Percentiles rank a stretch among this genome's conserved stretches.
These are phyloP conservation scores for Starmerella vitae DNA, from an alignment of 805 yeast species.

Conservation along the genomic window DNA sequence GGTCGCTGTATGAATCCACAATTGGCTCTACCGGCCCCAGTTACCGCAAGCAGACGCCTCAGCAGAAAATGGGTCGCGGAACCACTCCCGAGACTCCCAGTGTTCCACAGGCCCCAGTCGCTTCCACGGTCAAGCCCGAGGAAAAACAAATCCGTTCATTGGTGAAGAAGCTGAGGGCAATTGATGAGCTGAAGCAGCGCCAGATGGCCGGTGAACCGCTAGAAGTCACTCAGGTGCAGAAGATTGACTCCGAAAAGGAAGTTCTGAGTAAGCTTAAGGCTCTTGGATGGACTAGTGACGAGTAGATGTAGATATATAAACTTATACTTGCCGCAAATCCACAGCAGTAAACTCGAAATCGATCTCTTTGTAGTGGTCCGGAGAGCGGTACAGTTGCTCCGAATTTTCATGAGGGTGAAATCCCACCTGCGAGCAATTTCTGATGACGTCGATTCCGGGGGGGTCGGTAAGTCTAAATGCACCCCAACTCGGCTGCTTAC, in stretches of 20 bases:
- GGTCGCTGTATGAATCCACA: constrained; percentile 21
- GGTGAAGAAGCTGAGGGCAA: constrained; percentile 89
- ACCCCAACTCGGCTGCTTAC: constrained; percentile 37
- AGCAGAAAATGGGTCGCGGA: neutral
- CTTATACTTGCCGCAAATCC: constrained; percentile 32
- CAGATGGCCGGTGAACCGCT: constrained; percentile 70
- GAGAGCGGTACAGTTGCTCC: constrained; percentile 32
- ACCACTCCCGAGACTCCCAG: constrained; percentile 39
- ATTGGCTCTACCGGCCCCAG: constrained; percentile 3
- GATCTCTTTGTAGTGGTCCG: constrained; percentile 16
- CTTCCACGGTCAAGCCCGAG: constrained; percentile 40
- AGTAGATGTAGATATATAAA: constrained; percentile 20
- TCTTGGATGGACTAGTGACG: constrained; percentile 50
- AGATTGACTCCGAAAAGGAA: constrained; percentile 73
- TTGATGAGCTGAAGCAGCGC: constrained; percentile 74
- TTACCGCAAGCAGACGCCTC: neutral
- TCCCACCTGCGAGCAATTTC: constrained; percentile 37
- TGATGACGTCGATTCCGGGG: constrained; percentile 44
- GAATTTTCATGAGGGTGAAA: constrained; percentile 51
- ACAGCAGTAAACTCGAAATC: constrained; percentile 24
- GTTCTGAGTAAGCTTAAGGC: constrained; percentile 60
- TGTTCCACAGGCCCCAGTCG: constrained; percentile 37
- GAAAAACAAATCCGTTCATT: constrained; percentile 86
- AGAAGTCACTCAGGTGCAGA: constrained; percentile 85
- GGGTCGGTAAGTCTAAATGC: constrained; percentile 52